phyloP scores from a whole-genome alignment of 768 basidiomycete species.

The Amylocystis lapponica region DNA sequence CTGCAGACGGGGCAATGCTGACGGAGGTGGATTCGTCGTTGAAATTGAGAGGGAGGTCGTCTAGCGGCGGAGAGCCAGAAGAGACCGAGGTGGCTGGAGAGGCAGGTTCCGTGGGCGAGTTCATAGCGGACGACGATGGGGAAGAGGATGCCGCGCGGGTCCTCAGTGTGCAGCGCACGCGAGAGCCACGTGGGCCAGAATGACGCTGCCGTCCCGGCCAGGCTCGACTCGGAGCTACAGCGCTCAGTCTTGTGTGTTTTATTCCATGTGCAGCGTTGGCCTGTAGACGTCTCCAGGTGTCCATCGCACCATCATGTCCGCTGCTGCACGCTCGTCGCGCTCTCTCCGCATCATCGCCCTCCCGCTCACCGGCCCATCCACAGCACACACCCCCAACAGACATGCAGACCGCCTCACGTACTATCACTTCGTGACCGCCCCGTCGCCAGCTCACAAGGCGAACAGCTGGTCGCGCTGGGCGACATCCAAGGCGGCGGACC shows the following conservation, averaged over 20 bases:
- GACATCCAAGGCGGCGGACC: conserved; percentile 43
- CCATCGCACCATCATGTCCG: neutral
- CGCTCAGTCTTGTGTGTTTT: too few relatives aligned
- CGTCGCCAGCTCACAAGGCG: conserved; percentile 20
- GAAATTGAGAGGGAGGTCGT: neutral
- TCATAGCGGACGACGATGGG: conserved; percentile 7
- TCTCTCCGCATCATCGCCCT: conserved; percentile 44
- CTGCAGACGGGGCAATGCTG: neutral
- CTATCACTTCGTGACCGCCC: conserved; percentile 34
- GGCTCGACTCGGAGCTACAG: neutral
- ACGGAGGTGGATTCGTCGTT: neutral
- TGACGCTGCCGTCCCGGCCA: neutral
- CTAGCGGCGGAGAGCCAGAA: conserved; percentile 13
- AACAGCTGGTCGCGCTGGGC: conserved; percentile 43
- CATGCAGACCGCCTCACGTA: conserved; percentile 29
- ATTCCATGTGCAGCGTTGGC: too few relatives aligned
- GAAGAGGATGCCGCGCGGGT: neutral
- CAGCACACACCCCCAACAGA: conserved; percentile 1
- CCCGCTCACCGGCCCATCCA: conserved; percentile 30
- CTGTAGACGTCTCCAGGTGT: too few relatives aligned
- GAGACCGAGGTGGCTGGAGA: conserved; percentile 18
- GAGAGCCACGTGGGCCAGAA: neutral
- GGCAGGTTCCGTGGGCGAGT: conserved; percentile 16
- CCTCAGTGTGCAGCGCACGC: neutral
- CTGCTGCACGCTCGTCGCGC: conserved; percentile 11